phyloP scores from a whole-genome alignment of 768 basidiomycete species.

The Xanthoconium purpureum region DNA sequence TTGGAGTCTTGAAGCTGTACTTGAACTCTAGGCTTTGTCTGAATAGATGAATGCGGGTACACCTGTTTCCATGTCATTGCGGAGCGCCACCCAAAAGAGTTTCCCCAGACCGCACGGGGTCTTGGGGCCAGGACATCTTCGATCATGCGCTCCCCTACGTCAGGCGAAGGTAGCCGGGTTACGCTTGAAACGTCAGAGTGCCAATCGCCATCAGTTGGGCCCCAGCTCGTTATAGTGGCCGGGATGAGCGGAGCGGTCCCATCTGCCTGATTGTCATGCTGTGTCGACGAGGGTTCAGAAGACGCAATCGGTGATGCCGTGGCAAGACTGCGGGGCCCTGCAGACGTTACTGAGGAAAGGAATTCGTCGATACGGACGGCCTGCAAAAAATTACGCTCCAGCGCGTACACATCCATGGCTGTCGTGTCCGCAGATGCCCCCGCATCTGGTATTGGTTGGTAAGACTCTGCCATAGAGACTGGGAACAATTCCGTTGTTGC shows the following conservation, averaged over 20 bases:
- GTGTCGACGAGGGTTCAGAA: conserved; percentile 48
- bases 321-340: conserved; percentile 49
- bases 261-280: conserved; percentile 47
- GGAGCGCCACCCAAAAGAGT: conserved; percentile 23
- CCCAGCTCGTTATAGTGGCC: conserved; percentile 44
- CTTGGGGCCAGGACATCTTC: conserved; percentile 11
- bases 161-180: conserved; percentile 52
- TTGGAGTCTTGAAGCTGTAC: conserved; percentile 9
- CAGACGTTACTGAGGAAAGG: conserved; percentile 63
- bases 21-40: neutral
- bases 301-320: conserved; percentile 39
- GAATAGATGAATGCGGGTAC: conserved; percentile 15
- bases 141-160: conserved; percentile 49
- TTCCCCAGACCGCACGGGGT: conserved; percentile 17
- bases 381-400: conserved; percentile 6
- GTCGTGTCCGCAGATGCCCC: conserved; percentile 13
- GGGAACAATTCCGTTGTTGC: conserved; percentile 51
- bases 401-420: conserved; percentile 24
- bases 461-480: conserved; percentile 41
- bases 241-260: conserved; percentile 55
- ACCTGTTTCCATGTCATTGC: conserved; percentile 21
- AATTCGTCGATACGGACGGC: conserved; percentile 53
- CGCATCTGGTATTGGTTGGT: conserved; percentile 16
- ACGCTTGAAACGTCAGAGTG: conserved; percentile 34
- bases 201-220: conserved; percentile 43